Base-by-base conservation (phyloP, 2,329 filamentous ascomycete genomes). In the Fusarium avenaceum region DNA sequence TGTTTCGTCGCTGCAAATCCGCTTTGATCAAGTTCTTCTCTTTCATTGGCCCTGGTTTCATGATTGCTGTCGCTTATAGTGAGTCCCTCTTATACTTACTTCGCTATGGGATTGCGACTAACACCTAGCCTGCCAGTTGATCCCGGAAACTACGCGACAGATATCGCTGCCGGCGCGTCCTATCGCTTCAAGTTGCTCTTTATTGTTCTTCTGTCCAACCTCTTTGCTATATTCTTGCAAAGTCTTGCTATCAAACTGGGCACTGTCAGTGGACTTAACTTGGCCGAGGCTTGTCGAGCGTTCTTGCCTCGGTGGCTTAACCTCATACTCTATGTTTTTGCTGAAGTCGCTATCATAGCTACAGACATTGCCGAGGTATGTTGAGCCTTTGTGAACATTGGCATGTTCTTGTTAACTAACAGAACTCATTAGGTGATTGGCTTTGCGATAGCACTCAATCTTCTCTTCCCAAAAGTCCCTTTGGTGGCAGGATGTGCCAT, bases 151-250 rank as follows among this genome's bases (percentile, higher is more conserved):
- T 60, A 60, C 44, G 30, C 54, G 1, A 60, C 57, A 9, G 55
- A 60, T 2, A 60, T 60, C 6, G 54, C 55, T 4, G 57, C 57
- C 1, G 55, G 57, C 1, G 57, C 54, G 0, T 60, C 57, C 0
- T 59, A 60, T 38, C 44, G 57, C 20, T 60, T 60, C 32, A 48
- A 49, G 9, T 22, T 60, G 5, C 35, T 60, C 11, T 60, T 60
- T 6, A 42, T 60, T 2, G 57, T 59, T 0, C 4, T 60, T 4
- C 26, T 59, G 0, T 59, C 57, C 0, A 59, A 92, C 75, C 71
- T 92, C 50, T 90, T 92, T 72, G 90, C 90, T 69, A 91, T 92
- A 54, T 87, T 91, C 68, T 81, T 92, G 20, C 90, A 92, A 76
- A 87, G 85, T 20, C 83, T 92, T 3, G 87, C 87, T 72, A 88